Percentiles rank a stretch among this genome's conserved stretches.
Evolutionary conservation across 208 protist species (phyloP).

Genomic region (Trichomonas tenax): DNA sequence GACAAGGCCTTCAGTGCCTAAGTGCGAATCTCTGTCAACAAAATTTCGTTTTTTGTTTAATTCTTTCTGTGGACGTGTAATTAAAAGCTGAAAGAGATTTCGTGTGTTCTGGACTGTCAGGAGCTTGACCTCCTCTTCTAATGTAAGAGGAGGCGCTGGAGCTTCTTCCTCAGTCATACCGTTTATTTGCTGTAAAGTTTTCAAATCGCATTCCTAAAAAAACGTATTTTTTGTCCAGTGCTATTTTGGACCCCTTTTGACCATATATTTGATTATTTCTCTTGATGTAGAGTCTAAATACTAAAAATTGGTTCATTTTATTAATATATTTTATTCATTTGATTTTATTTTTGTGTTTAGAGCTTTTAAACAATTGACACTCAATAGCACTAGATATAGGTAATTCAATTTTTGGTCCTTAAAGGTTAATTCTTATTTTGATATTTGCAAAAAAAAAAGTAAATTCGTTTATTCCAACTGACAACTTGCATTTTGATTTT

Average conservation of each 20-base stretch:
- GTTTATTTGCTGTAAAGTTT: background rate
- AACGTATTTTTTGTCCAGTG: background rate
- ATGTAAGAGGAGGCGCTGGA: background rate
- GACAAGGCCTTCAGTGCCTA: conserved; percentile 4
- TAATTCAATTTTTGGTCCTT: too few relatives aligned
- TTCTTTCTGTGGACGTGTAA: background rate
- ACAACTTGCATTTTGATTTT: too few relatives aligned
- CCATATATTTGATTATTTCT: too few relatives aligned
- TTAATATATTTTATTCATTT: too few relatives aligned
- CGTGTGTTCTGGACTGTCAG: background rate
- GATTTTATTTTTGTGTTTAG: too few relatives aligned
- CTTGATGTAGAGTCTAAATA: too few relatives aligned
- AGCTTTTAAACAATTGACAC: too few relatives aligned
- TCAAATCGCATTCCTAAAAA: background rate
- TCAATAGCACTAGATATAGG: too few relatives aligned
- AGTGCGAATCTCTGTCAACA: background rate
- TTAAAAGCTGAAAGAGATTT: background rate
- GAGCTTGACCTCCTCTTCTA: background rate
- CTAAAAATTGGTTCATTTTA: too few relatives aligned
- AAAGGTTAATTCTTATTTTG: too few relatives aligned
- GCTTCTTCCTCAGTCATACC: conserved; percentile 9
- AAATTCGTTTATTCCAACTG: too few relatives aligned
- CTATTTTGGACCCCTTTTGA: background rate
- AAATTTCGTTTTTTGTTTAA: background rate
- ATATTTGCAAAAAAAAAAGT: too few relatives aligned